Conservation (phyloP, 495 filamentous ascomycete species). For the Lichina pygmaea region DNA sequence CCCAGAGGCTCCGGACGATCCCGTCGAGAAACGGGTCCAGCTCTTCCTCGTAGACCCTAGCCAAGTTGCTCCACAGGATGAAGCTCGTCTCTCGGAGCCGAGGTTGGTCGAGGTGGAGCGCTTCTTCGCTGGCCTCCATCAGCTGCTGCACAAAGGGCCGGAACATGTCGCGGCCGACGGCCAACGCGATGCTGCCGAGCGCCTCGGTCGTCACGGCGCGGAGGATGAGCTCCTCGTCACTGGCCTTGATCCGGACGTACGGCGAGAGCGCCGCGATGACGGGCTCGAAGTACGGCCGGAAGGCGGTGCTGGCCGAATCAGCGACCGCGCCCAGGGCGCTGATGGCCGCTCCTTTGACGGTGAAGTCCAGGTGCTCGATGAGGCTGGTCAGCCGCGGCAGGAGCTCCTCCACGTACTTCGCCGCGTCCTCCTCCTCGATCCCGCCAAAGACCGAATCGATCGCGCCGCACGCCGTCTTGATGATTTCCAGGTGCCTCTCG, state of each 20-base stretch:
- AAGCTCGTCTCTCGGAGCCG: constrained; percentile 85
- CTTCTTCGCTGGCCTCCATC: constrained; percentile 80
- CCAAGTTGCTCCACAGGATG: constrained; percentile 82
- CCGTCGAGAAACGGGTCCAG: constrained; percentile 69
- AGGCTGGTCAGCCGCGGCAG: constrained; percentile 61
- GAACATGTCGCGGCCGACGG: constrained; percentile 69
- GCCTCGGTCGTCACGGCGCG: constrained; percentile 72
- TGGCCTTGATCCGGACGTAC: constrained; percentile 67
- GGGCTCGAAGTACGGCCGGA: constrained; percentile 68
- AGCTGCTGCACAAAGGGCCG: constrained; percentile 70
- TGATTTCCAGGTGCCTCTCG: constrained; percentile 54
- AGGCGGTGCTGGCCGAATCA: constrained; percentile 50
- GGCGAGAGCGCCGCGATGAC: constrained; percentile 66
- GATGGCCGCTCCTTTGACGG: constrained; percentile 68
- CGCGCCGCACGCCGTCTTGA: constrained; percentile 71
- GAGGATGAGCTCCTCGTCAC: constrained; percentile 69
- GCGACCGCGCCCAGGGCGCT: constrained; percentile 80
- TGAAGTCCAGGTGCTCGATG: constrained; percentile 58
- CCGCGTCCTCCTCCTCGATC: constrained; percentile 58
- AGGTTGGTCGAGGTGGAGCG: constrained; percentile 66
- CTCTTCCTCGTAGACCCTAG: constrained; percentile 79
- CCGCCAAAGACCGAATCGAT: constrained; percentile 80
- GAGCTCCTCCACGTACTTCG: constrained; percentile 53
- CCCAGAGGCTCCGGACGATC: constrained; percentile 62
- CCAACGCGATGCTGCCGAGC: constrained; percentile 71